Conservation (phyloP, 768 basidiomycete species). For the Gloeophyllum trabeum region DNA sequence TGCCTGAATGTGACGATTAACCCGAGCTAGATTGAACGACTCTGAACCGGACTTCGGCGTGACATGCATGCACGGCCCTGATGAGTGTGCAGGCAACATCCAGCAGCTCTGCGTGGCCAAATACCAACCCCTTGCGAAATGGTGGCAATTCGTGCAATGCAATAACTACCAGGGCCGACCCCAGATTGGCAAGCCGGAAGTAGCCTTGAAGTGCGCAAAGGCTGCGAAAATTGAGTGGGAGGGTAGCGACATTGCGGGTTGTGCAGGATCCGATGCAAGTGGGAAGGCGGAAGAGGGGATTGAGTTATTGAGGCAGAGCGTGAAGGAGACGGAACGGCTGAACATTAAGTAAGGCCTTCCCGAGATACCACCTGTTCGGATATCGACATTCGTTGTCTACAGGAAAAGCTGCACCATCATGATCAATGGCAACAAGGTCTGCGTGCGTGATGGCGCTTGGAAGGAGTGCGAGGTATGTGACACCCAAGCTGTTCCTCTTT, state of each 20-base stretch:
- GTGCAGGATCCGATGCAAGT: conserved; percentile 52
- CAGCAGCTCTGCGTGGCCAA: conserved; percentile 77
- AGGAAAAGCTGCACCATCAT: conserved; percentile 85
- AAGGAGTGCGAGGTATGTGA: conserved; percentile 61
- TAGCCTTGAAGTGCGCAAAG: conserved; percentile 56
- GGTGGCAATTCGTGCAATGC: conserved; percentile 83
- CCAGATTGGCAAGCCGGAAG: conserved; percentile 52
- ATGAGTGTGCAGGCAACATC: conserved; percentile 83
- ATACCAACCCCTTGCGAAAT: conserved; percentile 38
- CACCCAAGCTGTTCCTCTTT: not conserved
- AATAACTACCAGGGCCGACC: conserved; percentile 59
- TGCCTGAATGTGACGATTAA: not conserved
- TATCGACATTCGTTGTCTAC: conserved; percentile 5
- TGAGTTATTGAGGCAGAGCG: conserved; percentile 50
- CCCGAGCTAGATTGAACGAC: conserved; percentile 38
- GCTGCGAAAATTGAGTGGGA: conserved; percentile 62
- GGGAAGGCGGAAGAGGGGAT: conserved; percentile 55
- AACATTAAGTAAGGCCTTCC: conserved; percentile 41
- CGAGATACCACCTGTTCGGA: conserved; percentile 1
- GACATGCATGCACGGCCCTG: conserved; percentile 66
- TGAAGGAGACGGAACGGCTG: conserved; percentile 27
- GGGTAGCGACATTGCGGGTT: conserved; percentile 38
- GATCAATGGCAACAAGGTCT: conserved; percentile 57
- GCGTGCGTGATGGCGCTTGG: conserved; percentile 72
- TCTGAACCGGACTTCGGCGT: conserved; percentile 67